phyloP scores from a whole-genome alignment of 1,284 basidiomycete genomes.

The Rhizoctonia solani region DNA sequence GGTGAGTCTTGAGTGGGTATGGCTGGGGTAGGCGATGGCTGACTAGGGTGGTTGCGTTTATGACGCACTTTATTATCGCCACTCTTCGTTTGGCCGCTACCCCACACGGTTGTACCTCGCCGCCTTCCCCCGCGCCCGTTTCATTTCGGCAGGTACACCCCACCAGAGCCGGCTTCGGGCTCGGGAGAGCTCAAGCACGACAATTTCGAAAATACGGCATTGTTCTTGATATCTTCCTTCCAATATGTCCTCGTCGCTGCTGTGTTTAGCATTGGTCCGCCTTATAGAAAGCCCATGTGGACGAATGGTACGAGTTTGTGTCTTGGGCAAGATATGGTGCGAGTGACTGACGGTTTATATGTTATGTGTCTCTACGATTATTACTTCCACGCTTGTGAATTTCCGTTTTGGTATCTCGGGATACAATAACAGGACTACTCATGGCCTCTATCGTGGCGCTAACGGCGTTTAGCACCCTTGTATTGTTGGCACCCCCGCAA shows the following conservation, averaged over 20 bases:
- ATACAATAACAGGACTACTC: slow-evolving; percentile 71
- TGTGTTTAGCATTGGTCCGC: slow-evolving; percentile 97
- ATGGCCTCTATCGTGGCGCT: slow-evolving; percentile 73
- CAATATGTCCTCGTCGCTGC: slow-evolving; percentile 97
- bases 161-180: slow-evolving; percentile 62
- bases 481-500: slow-evolving; percentile 72
- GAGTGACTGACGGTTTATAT: slow-evolving; percentile 4
- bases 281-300: slow-evolving; percentile 93
- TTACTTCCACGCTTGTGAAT: too few relatives aligned
- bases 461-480: slow-evolving; percentile 71
- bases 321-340: background rate
- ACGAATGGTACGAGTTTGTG: slow-evolving; percentile 71
- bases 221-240: slow-evolving; percentile 96
- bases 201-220: slow-evolving; percentile 91
- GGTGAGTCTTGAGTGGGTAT: slow-evolving; percentile 53
- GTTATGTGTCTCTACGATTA: slow-evolving; percentile 3
- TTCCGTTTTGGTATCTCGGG: too few relatives aligned
- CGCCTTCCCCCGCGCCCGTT: too few relatives aligned
- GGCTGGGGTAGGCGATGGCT: too few relatives aligned
- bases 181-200: slow-evolving; percentile 83
- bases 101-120: too few relatives aligned
- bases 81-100: too few relatives aligned
- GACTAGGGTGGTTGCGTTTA: too few relatives aligned
- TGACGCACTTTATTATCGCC: too few relatives aligned
- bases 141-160: slow-evolving; percentile 60